Conservation (phyloP, 23 red algal genomes). For the Gracilaria caudata region DNA sequence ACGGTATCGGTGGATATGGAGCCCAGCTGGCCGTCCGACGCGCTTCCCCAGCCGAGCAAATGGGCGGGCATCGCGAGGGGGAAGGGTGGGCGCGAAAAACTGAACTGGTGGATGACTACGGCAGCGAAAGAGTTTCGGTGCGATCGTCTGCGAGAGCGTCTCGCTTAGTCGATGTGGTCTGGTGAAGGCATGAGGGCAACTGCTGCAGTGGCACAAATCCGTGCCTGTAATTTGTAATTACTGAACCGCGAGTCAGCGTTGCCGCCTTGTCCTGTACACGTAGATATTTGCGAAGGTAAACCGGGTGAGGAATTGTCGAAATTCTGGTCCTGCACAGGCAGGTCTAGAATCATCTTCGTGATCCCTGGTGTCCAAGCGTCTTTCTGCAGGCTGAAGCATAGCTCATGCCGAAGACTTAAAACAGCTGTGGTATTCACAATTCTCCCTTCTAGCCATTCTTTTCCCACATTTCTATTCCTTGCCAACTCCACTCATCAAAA, state of each 20-base stretch:
- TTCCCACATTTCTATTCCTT: too few species aligned
- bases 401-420: too few species aligned
- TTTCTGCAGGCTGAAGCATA: too few species aligned
- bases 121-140: neutral
- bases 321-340: too few species aligned
- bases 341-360: too few species aligned
- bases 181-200: neutral
- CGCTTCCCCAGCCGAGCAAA: slow-evolving; percentile 61
- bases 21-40: slow-evolving; percentile 62
- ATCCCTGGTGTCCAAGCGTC: too few species aligned
- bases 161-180: neutral
- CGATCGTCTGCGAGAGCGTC: neutral
- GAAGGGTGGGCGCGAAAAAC: neutral
- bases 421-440: too few species aligned
- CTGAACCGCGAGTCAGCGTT: neutral
- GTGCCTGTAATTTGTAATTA: neutral
- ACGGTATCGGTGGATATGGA: slow-evolving; percentile 23
- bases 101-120: neutral
- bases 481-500: too few species aligned
- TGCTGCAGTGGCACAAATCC: neutral
- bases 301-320: too few species aligned
- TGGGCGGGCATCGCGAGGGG: slow-evolving; percentile 24
- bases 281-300: too few species aligned
- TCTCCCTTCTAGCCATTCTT: too few species aligned
- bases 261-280: too few species aligned